These are phyloP conservation scores for Dictyophora rubrovolvata DNA, from an alignment of 768 basidiomycete species.

Conservation along the genomic window DNA sequence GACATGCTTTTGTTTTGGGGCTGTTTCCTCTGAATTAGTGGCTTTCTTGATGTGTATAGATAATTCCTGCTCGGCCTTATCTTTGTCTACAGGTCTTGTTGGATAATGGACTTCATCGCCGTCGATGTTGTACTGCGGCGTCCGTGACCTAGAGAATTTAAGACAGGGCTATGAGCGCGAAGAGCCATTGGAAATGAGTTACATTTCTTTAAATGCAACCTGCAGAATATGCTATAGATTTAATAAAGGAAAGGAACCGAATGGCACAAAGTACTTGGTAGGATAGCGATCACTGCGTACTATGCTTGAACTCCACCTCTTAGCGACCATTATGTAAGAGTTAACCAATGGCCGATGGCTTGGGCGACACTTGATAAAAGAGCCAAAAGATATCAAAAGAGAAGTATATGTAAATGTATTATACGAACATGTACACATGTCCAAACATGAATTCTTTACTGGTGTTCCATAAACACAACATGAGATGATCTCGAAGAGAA, in stretches of 20 bases:
- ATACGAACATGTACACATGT: no score
- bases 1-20: slow-evolving; percentile 99
- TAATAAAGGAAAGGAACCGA: not conserved
- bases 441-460: no score
- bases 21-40: slow-evolving; percentile 87
- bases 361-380: no score
- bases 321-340: no score
- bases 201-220: not conserved
- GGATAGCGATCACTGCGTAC: no score
- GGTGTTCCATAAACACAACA: no score
- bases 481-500: no score
- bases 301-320: no score
- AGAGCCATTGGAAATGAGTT: slow-evolving; percentile 2
- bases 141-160: slow-evolving; percentile 6
- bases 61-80: slow-evolving; percentile 93
- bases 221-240: not conserved
- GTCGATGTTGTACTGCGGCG: slow-evolving; percentile 43
- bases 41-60: slow-evolving; percentile 97
- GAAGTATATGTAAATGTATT: no score
- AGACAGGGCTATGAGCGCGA: slow-evolving; percentile 6
- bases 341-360: no score
- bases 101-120: slow-evolving; percentile 85
- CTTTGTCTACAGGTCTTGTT: slow-evolving; percentile 95
- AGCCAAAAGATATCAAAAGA: no score
- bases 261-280: no score